These are phyloP conservation scores for Fallopia convolvulus DNA, from an alignment of 148 eudicot genomes.

Conservation along the genomic window DNA sequence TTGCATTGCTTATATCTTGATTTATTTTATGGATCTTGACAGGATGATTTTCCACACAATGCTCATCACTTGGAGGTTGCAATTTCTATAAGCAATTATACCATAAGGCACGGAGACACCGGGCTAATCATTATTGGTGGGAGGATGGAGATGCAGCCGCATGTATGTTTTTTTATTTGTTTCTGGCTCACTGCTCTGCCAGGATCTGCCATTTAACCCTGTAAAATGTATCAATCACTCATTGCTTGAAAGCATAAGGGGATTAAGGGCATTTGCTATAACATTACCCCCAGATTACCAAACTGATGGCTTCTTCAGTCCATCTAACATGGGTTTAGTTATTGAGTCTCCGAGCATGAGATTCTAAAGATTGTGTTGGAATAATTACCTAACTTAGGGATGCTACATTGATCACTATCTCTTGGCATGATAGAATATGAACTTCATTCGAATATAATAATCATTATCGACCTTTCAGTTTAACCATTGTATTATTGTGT, in stretches of 20 bases:
- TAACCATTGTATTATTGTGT: background rate
- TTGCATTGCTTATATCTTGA: background rate
- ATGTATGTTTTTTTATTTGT: conserved; percentile 41
- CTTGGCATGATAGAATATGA: background rate
- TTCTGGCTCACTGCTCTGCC: background rate
- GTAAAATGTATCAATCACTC: background rate
- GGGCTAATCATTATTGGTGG: conserved; percentile 91
- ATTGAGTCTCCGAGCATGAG: background rate
- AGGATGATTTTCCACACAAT: conserved; percentile 97
- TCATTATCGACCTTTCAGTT: background rate
- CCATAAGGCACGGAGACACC: conserved; percentile 89
- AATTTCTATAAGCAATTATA: conserved; percentile 81
- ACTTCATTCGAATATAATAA: background rate
- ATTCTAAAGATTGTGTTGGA: background rate
- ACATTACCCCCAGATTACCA: background rate
- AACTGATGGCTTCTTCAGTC: background rate
- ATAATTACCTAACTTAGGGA: background rate
- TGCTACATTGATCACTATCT: background rate
- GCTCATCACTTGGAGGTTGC: conserved; percentile 94
- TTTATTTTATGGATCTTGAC: conserved; percentile 11
- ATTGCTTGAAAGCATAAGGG: background rate
- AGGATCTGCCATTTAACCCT: background rate
- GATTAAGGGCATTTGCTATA: background rate
- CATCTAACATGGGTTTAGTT: background rate
- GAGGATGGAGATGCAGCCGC: conserved; percentile 93